Evolutionary conservation across 2,329 filamentous ascomycete species (phyloP).

Genomic region (Colletotrichum karsti): DNA sequence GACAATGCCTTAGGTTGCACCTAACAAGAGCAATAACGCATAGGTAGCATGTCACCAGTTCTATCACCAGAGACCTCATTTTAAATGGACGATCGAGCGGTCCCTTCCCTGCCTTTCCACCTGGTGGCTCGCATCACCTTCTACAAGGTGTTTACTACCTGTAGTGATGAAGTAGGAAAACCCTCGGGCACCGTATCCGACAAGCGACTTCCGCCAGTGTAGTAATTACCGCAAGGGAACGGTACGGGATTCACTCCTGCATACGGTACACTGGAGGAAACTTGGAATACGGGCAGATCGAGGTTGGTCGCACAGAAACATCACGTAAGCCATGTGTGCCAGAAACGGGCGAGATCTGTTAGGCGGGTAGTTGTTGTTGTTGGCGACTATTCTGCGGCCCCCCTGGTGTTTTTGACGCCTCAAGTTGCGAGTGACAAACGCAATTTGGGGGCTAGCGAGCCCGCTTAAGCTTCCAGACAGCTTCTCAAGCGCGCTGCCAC

Average conservation of each 20-base stretch:
- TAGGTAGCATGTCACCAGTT: too few relatives aligned
- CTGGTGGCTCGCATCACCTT: too few relatives aligned
- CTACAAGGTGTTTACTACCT: too few relatives aligned
- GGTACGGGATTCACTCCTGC: too few relatives aligned
- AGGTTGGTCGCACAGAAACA: constrained; percentile 10
- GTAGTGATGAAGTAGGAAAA: too few relatives aligned
- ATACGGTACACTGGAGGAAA: not conserved
- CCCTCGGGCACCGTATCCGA: too few relatives aligned
- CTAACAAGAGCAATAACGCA: not conserved
- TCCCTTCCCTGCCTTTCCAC: too few relatives aligned
- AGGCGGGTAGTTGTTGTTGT: too few relatives aligned
- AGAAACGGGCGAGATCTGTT: not conserved
- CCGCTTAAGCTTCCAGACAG: not conserved
- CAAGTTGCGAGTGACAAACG: constrained; percentile 6
- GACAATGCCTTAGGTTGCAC: not conserved
- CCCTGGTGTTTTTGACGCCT: not conserved
- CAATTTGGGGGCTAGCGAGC: constrained; percentile 28
- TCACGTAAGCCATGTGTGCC: not conserved
- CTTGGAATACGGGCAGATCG: not conserved
- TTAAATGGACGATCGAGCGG: too few relatives aligned
- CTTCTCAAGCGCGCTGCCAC: constrained; percentile 17
- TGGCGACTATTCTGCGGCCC: not conserved
- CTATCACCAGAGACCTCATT: too few relatives aligned
- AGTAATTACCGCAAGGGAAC: too few relatives aligned
- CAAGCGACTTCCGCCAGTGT: too few relatives aligned